Conservation (phyloP, 306 rosid species). For the Argentina anserina region DNA sequence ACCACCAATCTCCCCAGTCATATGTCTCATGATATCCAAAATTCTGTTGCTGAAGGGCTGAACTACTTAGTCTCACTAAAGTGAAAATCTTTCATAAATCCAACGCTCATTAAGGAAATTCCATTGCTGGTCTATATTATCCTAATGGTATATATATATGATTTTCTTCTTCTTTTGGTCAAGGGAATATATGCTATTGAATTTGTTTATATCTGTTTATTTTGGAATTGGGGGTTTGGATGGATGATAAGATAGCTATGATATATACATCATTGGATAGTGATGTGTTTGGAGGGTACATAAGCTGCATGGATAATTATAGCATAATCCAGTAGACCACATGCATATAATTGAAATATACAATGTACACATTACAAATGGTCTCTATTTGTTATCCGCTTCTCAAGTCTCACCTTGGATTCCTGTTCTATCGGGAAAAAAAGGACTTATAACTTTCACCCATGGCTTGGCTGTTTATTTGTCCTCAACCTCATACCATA, state of each 20-base stretch:
- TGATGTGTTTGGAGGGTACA: conserved; percentile 17
- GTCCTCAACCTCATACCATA: conserved; percentile 29
- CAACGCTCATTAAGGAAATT: not conserved
- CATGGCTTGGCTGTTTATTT: conserved; percentile 40
- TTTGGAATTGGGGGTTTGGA: not conserved
- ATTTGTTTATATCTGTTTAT: not conserved
- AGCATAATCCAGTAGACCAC: conserved; percentile 13
- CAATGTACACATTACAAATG: not conserved
- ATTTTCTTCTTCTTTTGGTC: not conserved
- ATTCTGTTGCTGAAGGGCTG: not conserved
- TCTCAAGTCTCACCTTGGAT: conserved; percentile 37
- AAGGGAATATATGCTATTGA: not conserved
- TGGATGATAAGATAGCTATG: conserved; percentile 5
- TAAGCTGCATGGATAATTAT: conserved; percentile 7
- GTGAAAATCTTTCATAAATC: not conserved
- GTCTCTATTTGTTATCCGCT: conserved; percentile 10
- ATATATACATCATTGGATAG: conserved; percentile 15
- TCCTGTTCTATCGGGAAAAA: conserved; percentile 22
- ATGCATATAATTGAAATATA: conserved; percentile 18
- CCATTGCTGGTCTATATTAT: not conserved
- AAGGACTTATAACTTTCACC: conserved; percentile 20
- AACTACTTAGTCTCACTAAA: not conserved
- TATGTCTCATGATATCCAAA: no score
- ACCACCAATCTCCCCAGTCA: not conserved
- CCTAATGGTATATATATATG: not conserved